Base-by-base conservation (phyloP, 495 filamentous ascomycete genomes). In the Elasticomyces elasticus region DNA sequence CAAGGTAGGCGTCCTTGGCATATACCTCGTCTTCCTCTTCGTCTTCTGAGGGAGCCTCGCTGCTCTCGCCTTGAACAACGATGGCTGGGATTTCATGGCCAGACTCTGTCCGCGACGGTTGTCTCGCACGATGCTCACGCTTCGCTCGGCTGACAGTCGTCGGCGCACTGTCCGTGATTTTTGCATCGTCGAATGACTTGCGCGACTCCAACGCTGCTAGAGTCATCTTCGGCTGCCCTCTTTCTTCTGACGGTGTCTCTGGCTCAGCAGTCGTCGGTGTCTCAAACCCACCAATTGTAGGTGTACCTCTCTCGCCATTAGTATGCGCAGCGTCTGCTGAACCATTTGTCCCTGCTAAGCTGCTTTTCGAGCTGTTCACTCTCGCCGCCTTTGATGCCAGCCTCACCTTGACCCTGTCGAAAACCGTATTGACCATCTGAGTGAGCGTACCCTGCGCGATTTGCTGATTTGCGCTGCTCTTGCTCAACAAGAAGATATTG, bases 351-450 rank as follows among this genome's bases (percentile, higher is more conserved):
- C 25, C 48, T 22, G 33, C 61, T 13, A 68, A 52, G 37, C 64
- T 65, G 5, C 55, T 56, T 15, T 75, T 79, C 23, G 69, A 73
- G 12, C 79, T 62, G 56, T 73, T 81, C 33, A 75, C 43, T 19
- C 78, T 69, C 11, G 87, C 76, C 64, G 95, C 90, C 67, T 94
- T 96, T 73, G 88, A 81, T 52, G 88, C 80, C 50, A 96, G 70
- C 30, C 94, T 75, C n/a, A 78, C 79, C 64, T 89, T 91, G 43
- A 97, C 90, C 44, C 94, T 72, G 67, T 99, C 94, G 59, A 97
- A 97, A 1, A 99, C 92, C 15, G 92, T 97, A 49, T 89, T 88
- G 5, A 97, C 87, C 94, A 99, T 99, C 69, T 99, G 94, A 0
- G 92, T 95, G 46, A 99, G 72, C 2, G 94, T 95, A 0, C 90